phyloP scores from a whole-genome alignment of 768 basidiomycete species.

The Amanita thiersii region DNA sequence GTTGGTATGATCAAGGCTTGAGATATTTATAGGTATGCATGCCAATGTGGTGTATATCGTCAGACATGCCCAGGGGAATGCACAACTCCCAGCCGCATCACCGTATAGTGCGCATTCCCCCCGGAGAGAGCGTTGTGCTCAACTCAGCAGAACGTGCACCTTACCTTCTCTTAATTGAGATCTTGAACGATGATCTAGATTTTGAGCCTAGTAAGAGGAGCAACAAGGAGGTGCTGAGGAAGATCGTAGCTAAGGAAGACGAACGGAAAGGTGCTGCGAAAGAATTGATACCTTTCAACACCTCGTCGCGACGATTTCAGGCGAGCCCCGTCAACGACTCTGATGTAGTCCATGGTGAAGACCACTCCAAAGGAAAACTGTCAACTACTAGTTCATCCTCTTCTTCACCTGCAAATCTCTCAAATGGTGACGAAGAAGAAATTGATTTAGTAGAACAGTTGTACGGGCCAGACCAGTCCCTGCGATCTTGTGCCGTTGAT shows the following conservation, averaged over 20 bases:
- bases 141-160: conserved; percentile 97
- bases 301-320: conserved; percentile 15
- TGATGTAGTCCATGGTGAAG: conserved; percentile 21
- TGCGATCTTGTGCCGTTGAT: conserved; percentile 65
- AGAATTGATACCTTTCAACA: conserved; percentile 41
- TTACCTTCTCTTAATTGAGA: conserved; percentile 87
- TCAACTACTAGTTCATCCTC: conserved; percentile 12
- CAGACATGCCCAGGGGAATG: conserved; percentile 38
- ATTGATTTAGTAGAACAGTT: conserved; percentile 96
- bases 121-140: conserved; percentile 94
- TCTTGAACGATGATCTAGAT: conserved; percentile 83
- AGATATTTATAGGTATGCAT: conserved; percentile 57
- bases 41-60: conserved; percentile 81
- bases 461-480: conserved; percentile 71
- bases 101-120: conserved; percentile 93
- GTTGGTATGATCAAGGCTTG: conserved; percentile 5
- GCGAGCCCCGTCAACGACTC: conserved; percentile 17
- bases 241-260: conserved; percentile 60
- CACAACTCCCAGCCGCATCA: conserved; percentile 56
- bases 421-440: conserved; percentile 62
- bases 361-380: conserved; percentile 13
- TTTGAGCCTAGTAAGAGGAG: conserved; percentile 79
- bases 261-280: conserved; percentile 49
- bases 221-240: conserved; percentile 82
- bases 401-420: conserved; percentile 16